These are phyloP conservation scores for Aspergillus japonicus DNA, from an alignment of 2,329 filamentous ascomycete genomes.

Conservation along the genomic window DNA sequence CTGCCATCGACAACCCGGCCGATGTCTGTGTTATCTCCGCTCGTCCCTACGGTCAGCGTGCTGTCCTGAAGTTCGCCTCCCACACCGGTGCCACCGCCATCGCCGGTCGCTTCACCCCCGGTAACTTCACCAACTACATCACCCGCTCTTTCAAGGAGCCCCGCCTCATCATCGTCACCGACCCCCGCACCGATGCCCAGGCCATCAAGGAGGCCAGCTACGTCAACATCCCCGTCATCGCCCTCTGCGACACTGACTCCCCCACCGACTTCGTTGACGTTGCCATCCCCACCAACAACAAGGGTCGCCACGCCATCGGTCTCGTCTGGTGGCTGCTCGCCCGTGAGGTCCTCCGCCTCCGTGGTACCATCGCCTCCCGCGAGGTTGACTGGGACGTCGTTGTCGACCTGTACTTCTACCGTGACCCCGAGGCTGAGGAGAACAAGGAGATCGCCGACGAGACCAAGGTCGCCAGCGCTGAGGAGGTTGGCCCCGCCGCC, in stretches of 20 bases:
- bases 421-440: slow-evolving; percentile 98
- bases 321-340: slow-evolving; percentile 99
- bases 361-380: slow-evolving; percentile 92
- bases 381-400: slow-evolving; percentile 99
- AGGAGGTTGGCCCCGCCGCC: slow-evolving; percentile 77
- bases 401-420: slow-evolving; percentile 99
- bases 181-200: slow-evolving; percentile 98
- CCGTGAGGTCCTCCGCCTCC: slow-evolving; percentile 98
- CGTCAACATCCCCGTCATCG: slow-evolving; percentile 99
- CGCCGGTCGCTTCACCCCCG: slow-evolving; percentile 98
- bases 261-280: slow-evolving; percentile 99
- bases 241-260: slow-evolving; percentile 98
- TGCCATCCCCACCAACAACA: slow-evolving; percentile 99
- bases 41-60: slow-evolving; percentile 98
- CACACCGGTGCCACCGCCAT: slow-evolving; percentile 98
- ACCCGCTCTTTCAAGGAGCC: slow-evolving; percentile 99
- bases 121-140: slow-evolving; percentile 99
- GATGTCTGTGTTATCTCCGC: slow-evolving; percentile 99
- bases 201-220: slow-evolving; percentile 99
- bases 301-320: slow-evolving; percentile 98
- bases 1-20: slow-evolving; percentile 97
- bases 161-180: slow-evolving; percentile 98
- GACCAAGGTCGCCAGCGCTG: slow-evolving; percentile 76
- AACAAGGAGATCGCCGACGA: slow-evolving; percentile 89
- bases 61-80: slow-evolving; percentile 98